These are phyloP conservation scores for Globisporangium barbulae DNA, from an alignment of 352 stramenopile species.

Conservation along the genomic window DNA sequence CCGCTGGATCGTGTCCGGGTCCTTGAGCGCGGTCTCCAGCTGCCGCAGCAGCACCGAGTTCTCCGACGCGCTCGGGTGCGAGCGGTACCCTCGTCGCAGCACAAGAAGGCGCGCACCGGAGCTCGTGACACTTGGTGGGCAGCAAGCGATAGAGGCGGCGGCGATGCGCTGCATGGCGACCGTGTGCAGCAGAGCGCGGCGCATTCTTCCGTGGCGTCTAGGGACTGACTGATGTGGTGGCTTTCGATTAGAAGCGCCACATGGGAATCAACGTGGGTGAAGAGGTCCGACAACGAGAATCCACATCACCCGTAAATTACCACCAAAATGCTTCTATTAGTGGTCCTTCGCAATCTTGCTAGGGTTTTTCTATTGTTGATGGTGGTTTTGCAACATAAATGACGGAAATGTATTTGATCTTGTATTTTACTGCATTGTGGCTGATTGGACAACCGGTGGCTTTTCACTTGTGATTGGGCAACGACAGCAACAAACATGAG, in stretches of 20 bases:
- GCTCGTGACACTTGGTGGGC: not conserved
- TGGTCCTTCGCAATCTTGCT: not conserved
- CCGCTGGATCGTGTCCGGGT: conserved; percentile 27
- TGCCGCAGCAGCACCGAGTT: conserved; percentile 41
- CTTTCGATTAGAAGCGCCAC: conserved; percentile 1
- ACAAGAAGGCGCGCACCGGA: not conserved
- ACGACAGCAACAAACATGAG: conserved; percentile 22
- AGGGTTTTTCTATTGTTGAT: not conserved
- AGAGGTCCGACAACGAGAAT: not conserved
- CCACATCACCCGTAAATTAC: not conserved
- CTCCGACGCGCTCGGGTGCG: conserved; percentile 19
- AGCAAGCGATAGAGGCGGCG: not conserved
- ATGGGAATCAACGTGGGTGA: not conserved
- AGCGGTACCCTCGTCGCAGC: conserved; percentile 9
- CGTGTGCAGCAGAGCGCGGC: not conserved
- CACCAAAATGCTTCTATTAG: not conserved
- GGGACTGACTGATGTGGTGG: conserved; percentile 4
- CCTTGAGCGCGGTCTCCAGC: conserved; percentile 32
- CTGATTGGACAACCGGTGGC: not conserved
- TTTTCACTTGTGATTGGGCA: conserved; percentile 6
- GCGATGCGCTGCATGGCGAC: not conserved
- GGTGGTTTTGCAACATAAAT: not conserved
- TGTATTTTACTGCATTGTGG: not conserved
- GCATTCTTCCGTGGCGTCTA: conserved; percentile 2
- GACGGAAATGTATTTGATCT: not conserved